Percentiles rank a stretch among this genome's conserved stretches.
phyloP scores from a whole-genome alignment of 805 yeast species.

The Isabelozyma heimii region DNA sequence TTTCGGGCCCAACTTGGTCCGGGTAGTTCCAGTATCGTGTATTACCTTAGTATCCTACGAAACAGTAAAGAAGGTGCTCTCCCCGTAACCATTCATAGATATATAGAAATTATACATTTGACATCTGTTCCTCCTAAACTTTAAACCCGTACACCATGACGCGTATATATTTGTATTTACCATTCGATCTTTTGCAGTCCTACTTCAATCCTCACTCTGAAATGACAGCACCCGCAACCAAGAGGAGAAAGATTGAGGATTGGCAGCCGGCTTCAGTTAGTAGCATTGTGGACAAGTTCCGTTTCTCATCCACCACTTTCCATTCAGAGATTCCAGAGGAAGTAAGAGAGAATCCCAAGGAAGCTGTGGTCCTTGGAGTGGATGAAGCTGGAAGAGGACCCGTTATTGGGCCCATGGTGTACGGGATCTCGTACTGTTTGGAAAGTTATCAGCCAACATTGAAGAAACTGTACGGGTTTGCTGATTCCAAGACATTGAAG shows the following conservation, averaged over 20 bases:
- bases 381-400: slow-evolving; percentile 99
- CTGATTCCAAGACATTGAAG: slow-evolving; percentile 86
- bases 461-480: slow-evolving; percentile 68
- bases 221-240: neutral
- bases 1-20: slow-evolving; percentile 65
- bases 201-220: too few relatives aligned
- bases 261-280: slow-evolving; percentile 38
- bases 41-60: slow-evolving; percentile 88
- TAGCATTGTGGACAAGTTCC: slow-evolving; percentile 19
- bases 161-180: neutral
- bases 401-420: slow-evolving; percentile 96
- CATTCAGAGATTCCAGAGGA: slow-evolving; percentile 47
- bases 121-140: neutral
- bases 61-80: slow-evolving; percentile 32
- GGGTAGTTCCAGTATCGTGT: slow-evolving; percentile 93
- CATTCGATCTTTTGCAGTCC: neutral
- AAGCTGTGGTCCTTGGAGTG: slow-evolving; percentile 71
- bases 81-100: neutral
- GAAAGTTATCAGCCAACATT: slow-evolving; percentile 48
- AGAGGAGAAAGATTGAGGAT: slow-evolving; percentile 3
- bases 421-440: slow-evolving; percentile 79
- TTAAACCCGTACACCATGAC: neutral
- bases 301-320: slow-evolving; percentile 45
- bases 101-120: neutral
- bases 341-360: slow-evolving; percentile 27